Evolutionary conservation across 2,329 filamentous ascomycete genomes (phyloP), one percentile per base, ranked within the genome.

Genomic region (Neonectria coccinea): DNA sequence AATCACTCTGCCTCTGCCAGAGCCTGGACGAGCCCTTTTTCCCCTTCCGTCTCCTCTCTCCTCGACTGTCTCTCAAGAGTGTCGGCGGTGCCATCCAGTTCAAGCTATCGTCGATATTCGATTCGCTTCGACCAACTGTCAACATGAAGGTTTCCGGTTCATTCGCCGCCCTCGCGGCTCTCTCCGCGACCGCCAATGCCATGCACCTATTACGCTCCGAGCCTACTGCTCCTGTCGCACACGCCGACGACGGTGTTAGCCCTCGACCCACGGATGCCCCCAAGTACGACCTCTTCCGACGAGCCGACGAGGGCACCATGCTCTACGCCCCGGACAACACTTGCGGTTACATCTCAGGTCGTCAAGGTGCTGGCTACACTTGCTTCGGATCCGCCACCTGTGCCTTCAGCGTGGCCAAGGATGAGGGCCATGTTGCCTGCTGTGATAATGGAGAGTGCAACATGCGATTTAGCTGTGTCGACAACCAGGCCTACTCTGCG

Each of bases 241-340:
- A 78, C 53, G 74, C 76, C 42, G 62, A 73, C 39, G 75, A 80
- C 59, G 79, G 79, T 39, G 68, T 78, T 57, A 73, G 71, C 5
- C 82, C 84, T 5, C 72, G 73, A 64, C 82, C 84, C 29, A 86
- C 83, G 9, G 47, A 73, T 33, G 78, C 79, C 7, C 80, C 82
- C 3, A 73, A 66, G 12, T 71, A 74, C n/a, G 76, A 79, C 18
- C 69, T 80, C 12, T 73, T 67, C n/a, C 69, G 67, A 62, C 64
- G 67, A 54, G 75, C 33, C 77, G 70, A 69, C 76, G 75, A 61
- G 73, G 64, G 67, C 18, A 81, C 77, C 0, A 77, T 82, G 29
- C 76, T 84, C n/a, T 71, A 83, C 58, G 84, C 79, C 11, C 81
- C 82, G 1, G 83, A 85, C 69, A 83, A 84, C 64, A 85, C 82